Evolutionary conservation across 805 yeast species (phyloP).

Genomic region (Kluyveromyces dobzhanskii): DNA sequence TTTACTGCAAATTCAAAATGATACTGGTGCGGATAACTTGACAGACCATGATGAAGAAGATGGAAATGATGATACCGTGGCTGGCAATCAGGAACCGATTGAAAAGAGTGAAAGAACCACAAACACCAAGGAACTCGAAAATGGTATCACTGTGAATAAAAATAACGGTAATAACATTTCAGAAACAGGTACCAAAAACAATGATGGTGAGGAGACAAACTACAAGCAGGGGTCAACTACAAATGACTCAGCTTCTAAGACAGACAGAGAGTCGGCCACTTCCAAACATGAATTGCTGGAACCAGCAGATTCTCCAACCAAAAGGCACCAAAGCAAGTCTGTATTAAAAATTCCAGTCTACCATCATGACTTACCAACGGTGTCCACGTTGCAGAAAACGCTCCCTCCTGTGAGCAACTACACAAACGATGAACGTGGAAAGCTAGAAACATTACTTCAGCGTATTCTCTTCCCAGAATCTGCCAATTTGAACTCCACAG

Average conservation of each 20-base stretch:
- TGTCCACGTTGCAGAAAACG: constrained; percentile 6
- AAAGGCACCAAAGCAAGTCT: constrained; percentile 14
- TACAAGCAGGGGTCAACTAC: background rate
- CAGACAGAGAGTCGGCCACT: background rate
- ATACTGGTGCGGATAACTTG: constrained; percentile 5
- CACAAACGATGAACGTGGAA: constrained; percentile 14
- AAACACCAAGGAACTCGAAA: background rate
- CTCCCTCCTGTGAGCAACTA: constrained; percentile 7
- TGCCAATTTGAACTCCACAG: background rate
- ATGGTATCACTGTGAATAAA: background rate
- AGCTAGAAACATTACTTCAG: constrained; percentile 26
- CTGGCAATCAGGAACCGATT: background rate
- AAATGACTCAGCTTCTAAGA: background rate
- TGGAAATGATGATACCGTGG: background rate
- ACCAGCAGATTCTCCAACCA: constrained; percentile 21
- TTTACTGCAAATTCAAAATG: constrained; percentile 9
- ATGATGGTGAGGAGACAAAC: background rate
- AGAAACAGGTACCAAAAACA: background rate
- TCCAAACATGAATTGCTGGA: constrained; percentile 4
- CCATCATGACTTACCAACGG: constrained; percentile 6
- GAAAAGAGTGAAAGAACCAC: background rate
- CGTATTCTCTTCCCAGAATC: constrained; percentile 22
- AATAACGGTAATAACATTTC: background rate
- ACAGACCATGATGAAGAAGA: constrained; percentile 3
- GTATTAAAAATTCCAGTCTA: constrained; percentile 1